Percentiles rank a stretch among this genome's conserved stretches.
These are phyloP conservation scores for Eucalyptus victrix DNA, from an alignment of 345 rosid genomes.

Conservation along the genomic window DNA sequence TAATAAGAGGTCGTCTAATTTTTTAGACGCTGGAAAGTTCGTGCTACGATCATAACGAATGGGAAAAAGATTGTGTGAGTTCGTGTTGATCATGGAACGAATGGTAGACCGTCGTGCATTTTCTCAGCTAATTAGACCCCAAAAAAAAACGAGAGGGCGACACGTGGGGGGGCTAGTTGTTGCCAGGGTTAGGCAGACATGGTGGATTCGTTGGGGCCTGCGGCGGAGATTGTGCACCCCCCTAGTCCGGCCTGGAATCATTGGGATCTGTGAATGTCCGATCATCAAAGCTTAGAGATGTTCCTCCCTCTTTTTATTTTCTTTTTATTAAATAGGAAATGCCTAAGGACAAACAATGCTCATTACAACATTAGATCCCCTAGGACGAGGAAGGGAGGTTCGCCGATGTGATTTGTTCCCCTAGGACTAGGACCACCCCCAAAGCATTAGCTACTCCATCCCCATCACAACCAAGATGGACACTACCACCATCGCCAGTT, in stretches of 20 bases:
- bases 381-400: neutral
- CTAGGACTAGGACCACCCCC: neutral
- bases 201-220: conserved; percentile 52
- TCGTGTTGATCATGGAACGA: neutral
- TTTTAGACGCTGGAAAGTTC: neutral
- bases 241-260: neutral
- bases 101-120: neutral
- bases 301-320: neutral
- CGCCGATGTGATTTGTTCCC: neutral
- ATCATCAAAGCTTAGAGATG: neutral
- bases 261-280: neutral
- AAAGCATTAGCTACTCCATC: neutral
- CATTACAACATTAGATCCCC: neutral
- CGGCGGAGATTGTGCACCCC: neutral
- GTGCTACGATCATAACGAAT: neutral
- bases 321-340: neutral
- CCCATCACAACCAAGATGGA: neutral
- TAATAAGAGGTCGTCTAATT: neutral
- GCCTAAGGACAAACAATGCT: too few species aligned
- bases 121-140: neutral
- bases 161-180: neutral
- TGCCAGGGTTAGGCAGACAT: conserved; percentile 68
- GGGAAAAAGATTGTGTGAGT: neutral
- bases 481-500: neutral
- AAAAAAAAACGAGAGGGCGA: neutral